These are phyloP conservation scores for Peronospora farinosa DNA, from an alignment of 352 stramenopile genomes.

Conservation along the genomic window DNA sequence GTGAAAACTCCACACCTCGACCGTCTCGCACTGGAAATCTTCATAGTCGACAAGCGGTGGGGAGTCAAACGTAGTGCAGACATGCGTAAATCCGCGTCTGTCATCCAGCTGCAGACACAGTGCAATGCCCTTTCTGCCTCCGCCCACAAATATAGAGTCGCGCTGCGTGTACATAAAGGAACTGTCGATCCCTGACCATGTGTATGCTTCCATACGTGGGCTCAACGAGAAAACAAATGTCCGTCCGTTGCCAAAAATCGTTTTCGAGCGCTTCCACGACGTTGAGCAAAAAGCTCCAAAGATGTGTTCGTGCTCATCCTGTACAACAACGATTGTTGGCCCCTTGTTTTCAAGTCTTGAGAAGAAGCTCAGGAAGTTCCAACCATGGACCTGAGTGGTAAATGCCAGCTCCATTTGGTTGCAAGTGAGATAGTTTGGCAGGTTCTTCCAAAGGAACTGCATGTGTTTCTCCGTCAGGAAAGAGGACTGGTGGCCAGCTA, in stretches of 20 bases:
- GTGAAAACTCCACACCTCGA: slow-evolving; percentile 73
- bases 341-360: slow-evolving; percentile 48
- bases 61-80: slow-evolving; percentile 60
- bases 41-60: slow-evolving; percentile 42
- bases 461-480: slow-evolving; percentile 68
- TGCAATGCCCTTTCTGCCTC: slow-evolving; percentile 59
- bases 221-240: slow-evolving; percentile 72
- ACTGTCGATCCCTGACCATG: slow-evolving; percentile 57
- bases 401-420: slow-evolving; percentile 70
- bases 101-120: slow-evolving; percentile 69
- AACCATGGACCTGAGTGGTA: slow-evolving; percentile 56
- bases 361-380: slow-evolving; percentile 69
- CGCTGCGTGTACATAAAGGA: slow-evolving; percentile 65
- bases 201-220: slow-evolving; percentile 44
- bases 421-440: slow-evolving; percentile 56
- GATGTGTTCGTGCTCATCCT: slow-evolving; percentile 62
- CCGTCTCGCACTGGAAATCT: slow-evolving; percentile 51
- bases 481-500: slow-evolving; percentile 34
- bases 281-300: slow-evolving; percentile 71
- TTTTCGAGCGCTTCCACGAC: slow-evolving; percentile 45
- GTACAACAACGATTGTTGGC: slow-evolving; percentile 57
- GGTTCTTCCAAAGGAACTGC: slow-evolving; percentile 51
- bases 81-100: slow-evolving; percentile 55
- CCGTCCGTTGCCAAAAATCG: slow-evolving; percentile 69
- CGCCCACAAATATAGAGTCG: slow-evolving; percentile 57